These are phyloP conservation scores for Aspergillus ruber DNA, from an alignment of 2,329 filamentous ascomycete genomes.

Conservation along the genomic window DNA sequence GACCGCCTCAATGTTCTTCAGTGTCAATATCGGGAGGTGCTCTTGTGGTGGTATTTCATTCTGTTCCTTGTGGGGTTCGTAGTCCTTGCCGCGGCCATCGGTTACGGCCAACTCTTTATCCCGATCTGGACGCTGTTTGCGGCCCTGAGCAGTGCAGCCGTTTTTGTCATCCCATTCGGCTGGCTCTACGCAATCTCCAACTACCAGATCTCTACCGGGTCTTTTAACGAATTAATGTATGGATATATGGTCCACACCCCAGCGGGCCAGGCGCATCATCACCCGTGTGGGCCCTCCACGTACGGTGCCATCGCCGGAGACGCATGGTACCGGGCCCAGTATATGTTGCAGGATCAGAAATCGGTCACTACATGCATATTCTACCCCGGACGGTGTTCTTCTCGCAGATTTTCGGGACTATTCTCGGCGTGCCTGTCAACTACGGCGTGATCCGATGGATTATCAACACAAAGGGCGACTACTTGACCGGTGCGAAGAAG, in stretches of 20 bases:
- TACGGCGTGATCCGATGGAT: slow-evolving; percentile 58
- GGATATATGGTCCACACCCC: slow-evolving; percentile 51
- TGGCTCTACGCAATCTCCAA: slow-evolving; percentile 58
- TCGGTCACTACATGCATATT: slow-evolving; percentile 60
- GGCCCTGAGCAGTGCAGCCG: slow-evolving; percentile 48
- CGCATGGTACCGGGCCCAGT: slow-evolving; percentile 54
- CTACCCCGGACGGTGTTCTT: slow-evolving; percentile 56
- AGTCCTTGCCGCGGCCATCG: slow-evolving; percentile 47
- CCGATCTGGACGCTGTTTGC: slow-evolving; percentile 57
- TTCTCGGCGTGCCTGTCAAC: slow-evolving; percentile 56
- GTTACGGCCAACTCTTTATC: slow-evolving; percentile 50
- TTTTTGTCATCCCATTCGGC: slow-evolving; percentile 52
- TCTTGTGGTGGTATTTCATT: slow-evolving; percentile 51
- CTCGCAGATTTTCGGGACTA: slow-evolving; percentile 54
- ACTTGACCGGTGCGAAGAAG: slow-evolving; percentile 43
- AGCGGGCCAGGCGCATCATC: slow-evolving; percentile 45
- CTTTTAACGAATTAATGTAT: slow-evolving; percentile 56
- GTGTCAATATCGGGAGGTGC: slow-evolving; percentile 53
- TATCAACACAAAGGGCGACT: slow-evolving; percentile 51
- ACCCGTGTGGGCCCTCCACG: slow-evolving; percentile 52
- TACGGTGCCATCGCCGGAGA: slow-evolving; percentile 57
- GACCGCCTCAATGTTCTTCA: slow-evolving; percentile 56
- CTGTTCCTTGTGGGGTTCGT: slow-evolving; percentile 48
- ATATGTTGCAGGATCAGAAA: slow-evolving; percentile 58
- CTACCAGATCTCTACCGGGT: slow-evolving; percentile 48